Conservation (phyloP, 1,139 yeast species). For the Saccharomycopsis hybrid region DNA sequence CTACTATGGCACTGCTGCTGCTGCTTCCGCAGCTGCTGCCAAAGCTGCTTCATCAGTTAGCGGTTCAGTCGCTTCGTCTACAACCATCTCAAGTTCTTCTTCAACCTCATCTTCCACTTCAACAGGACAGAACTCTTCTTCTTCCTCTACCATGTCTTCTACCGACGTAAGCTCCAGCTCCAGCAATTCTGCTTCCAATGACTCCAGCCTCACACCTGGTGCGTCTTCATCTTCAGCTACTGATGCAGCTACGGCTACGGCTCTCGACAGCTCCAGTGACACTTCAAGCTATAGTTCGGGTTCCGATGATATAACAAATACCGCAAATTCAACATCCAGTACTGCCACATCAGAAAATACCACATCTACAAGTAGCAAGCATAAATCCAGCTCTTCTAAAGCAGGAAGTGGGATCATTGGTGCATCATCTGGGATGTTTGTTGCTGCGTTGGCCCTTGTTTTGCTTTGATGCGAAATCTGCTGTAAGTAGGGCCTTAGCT, state of each 20-base stretch:
- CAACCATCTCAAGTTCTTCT: not conserved
- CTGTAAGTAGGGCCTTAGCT: too few species aligned
- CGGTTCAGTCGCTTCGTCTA: not conserved
- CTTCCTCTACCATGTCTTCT: slow-evolving; percentile 2
- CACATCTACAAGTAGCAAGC: not conserved
- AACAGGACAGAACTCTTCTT: not conserved
- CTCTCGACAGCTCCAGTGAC: not conserved
- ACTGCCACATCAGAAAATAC: not conserved
- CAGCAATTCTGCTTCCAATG: not conserved
- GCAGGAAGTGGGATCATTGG: not conserved
- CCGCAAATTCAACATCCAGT: not conserved
- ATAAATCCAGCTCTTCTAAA: not conserved
- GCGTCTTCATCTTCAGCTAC: slow-evolving; percentile 5
- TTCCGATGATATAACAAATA: not conserved
- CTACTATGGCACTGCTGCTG: slow-evolving; percentile 20
- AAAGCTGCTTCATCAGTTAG: too few species aligned
- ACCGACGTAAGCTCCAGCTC: not conserved
- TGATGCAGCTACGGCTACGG: not conserved
- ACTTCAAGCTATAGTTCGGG: not conserved
- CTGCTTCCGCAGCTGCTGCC: too few species aligned
- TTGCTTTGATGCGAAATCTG: slow-evolving; percentile 2
- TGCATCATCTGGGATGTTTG: slow-evolving; percentile 9
- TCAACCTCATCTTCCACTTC: slow-evolving; percentile 2
- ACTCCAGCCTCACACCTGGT: slow-evolving; percentile 1
- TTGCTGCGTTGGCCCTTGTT: slow-evolving; percentile 16